These are phyloP conservation scores for Mariannaea elegans DNA, from an alignment of 2,329 filamentous ascomycete genomes.

Conservation along the genomic window DNA sequence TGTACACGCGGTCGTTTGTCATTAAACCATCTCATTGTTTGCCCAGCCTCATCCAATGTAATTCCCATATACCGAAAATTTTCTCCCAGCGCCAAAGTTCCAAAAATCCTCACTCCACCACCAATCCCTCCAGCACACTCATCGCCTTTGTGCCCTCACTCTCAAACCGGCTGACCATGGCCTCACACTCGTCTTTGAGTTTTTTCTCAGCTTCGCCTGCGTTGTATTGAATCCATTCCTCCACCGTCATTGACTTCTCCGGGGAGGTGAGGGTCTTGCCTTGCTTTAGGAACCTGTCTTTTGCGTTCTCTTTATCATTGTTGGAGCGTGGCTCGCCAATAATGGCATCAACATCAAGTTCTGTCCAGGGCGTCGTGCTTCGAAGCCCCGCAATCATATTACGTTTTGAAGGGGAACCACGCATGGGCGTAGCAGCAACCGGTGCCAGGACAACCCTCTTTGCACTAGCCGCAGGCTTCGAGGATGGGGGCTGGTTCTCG, in stretches of 20 bases:
- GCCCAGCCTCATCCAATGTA: conserved; percentile 1
- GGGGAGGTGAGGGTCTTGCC: conserved; percentile 73
- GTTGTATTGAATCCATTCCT: conserved; percentile 89
- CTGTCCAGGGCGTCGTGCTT: conserved; percentile 72
- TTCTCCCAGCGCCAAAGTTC: neutral
- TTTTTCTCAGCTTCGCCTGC: conserved; percentile 82
- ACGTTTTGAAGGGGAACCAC: conserved; percentile 69
- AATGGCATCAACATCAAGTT: conserved; percentile 79
- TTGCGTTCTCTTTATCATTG: conserved; percentile 62
- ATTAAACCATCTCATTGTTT: conserved; percentile 15
- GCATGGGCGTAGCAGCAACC: conserved; percentile 56
- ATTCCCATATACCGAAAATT: conserved; percentile 7
- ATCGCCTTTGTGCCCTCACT: conserved; percentile 82
- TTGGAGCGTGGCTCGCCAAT: conserved; percentile 59
- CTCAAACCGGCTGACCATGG: conserved; percentile 84
- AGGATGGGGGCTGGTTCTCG: conserved; percentile 80
- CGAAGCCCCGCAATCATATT: conserved; percentile 65
- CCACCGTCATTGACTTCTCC: conserved; percentile 91
- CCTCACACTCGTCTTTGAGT: conserved; percentile 82
- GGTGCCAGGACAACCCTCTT: conserved; percentile 59
- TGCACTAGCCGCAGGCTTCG: conserved; percentile 61
- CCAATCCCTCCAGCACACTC: conserved; percentile 77
- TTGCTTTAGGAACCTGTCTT: conserved; percentile 59
- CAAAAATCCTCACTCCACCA: conserved; percentile 55
- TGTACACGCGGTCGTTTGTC: conserved; percentile 1